These are phyloP conservation scores for Pilaira anomala DNA, from an alignment of 192 early-diverging fungal genomes.

Conservation along the genomic window DNA sequence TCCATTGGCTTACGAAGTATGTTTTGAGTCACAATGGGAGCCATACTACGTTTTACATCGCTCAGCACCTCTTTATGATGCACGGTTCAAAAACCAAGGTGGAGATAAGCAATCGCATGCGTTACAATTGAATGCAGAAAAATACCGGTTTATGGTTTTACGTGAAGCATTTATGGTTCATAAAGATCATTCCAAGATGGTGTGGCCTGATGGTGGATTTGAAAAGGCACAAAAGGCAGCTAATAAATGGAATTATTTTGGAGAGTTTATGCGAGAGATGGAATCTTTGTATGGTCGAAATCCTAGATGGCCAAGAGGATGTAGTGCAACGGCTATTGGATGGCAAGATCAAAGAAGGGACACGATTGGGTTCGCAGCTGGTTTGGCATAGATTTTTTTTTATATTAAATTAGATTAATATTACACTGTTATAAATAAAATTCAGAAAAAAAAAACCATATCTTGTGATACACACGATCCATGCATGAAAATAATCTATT, in stretches of 20 bases:
- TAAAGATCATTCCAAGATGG: slow-evolving; percentile 45
- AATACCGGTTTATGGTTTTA: slow-evolving; percentile 42
- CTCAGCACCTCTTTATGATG: slow-evolving; percentile 47
- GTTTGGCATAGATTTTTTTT: background rate
- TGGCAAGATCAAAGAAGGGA: slow-evolving; percentile 41
- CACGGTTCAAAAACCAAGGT: slow-evolving; percentile 53
- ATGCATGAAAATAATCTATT: no score
- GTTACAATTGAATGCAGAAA: slow-evolving; percentile 45
- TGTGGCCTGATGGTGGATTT: slow-evolving; percentile 49
- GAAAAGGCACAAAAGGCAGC: slow-evolving; percentile 33
- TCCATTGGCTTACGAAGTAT: slow-evolving; percentile 44
- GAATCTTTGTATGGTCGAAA: slow-evolving; percentile 39
- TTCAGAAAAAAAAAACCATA: no score
- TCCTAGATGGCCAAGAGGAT: slow-evolving; percentile 51
- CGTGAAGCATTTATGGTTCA: slow-evolving; percentile 49
- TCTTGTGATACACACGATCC: no score
- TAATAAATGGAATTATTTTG: slow-evolving; percentile 45
- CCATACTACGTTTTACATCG: slow-evolving; percentile 49
- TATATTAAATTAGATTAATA: no score
- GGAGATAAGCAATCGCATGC: slow-evolving; percentile 57
- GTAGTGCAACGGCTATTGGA: slow-evolving; percentile 39
- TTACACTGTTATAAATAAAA: no score
- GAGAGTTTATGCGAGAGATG: slow-evolving; percentile 41
- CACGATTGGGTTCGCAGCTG: slow-evolving; percentile 38
- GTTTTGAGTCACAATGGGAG: slow-evolving; percentile 59